phyloP scores from a whole-genome alignment of 768 basidiomycete genomes.

The Russula virescens region DNA sequence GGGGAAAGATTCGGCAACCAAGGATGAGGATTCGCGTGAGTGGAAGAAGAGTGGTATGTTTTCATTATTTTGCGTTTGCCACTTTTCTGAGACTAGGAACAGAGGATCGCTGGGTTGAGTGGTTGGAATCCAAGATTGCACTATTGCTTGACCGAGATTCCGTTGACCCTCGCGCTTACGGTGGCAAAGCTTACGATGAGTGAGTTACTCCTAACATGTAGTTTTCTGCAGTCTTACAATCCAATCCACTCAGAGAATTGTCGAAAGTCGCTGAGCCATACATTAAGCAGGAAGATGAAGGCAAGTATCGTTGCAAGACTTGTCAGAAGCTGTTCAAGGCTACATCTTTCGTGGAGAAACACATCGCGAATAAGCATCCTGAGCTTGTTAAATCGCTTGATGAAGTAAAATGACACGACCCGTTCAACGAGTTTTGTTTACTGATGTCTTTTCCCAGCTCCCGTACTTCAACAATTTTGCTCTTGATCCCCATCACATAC shows the following conservation, averaged over 20 bases:
- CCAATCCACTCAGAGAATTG: conserved; percentile 56
- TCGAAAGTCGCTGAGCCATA: conserved; percentile 69
- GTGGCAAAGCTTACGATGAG: conserved; percentile 88
- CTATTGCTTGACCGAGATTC: conserved; percentile 71
- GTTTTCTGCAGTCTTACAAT: conserved; percentile 9
- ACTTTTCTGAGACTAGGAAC: conserved; percentile 18
- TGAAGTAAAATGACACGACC: conserved; percentile 49
- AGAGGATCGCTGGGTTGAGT: conserved; percentile 89
- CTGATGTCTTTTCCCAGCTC: conserved; percentile 44
- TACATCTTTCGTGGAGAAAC: conserved; percentile 94
- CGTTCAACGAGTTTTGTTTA: conserved; percentile 2
- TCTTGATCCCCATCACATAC: conserved; percentile 90
- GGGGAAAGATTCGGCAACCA: conserved; percentile 30
- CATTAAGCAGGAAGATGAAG: conserved; percentile 95
- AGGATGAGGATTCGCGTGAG: conserved; percentile 38
- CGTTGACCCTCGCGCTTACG: conserved; percentile 83
- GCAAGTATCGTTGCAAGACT: conserved; percentile 93
- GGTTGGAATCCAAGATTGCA: conserved; percentile 81
- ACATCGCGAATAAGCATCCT: conserved; percentile 90
- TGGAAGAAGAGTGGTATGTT: conserved; percentile 65
- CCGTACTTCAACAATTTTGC: conserved; percentile 95
- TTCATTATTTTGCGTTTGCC: conserved; percentile 12
- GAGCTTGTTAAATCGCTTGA: conserved; percentile 80
- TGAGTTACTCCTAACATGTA: conserved; percentile 37
- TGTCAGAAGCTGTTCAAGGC: conserved; percentile 98